Conservation (phyloP, 2,329 filamentous ascomycete species). For the Aspergillus alliaceus region DNA sequence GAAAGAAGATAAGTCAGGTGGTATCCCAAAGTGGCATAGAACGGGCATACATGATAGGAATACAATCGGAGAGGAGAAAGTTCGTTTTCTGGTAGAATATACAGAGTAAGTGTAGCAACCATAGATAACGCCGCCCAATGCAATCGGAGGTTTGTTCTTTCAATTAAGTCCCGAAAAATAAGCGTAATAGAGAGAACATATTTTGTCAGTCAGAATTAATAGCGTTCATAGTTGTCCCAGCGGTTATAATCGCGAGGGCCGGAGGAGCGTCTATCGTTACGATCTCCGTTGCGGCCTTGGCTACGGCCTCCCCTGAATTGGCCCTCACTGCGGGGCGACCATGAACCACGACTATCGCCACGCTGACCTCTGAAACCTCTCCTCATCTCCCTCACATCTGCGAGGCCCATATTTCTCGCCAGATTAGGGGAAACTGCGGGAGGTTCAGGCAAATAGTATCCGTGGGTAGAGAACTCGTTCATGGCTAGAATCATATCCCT, state of each 20-base stretch:
- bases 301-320: not conserved
- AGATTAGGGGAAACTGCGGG: constrained; percentile 31
- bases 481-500: constrained; percentile 43
- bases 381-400: constrained; percentile 26
- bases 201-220: not conserved
- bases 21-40: not conserved
- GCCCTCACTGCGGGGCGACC: not conserved
- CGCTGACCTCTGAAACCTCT: constrained; percentile 12
- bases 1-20: not conserved
- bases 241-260: not conserved
- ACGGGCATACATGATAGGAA: not conserved
- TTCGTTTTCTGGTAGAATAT: not conserved
- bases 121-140: constrained; percentile 31
- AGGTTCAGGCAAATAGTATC: constrained; percentile 43
- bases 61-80: constrained; percentile 1
- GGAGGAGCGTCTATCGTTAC: constrained; percentile 1
- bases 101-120: not conserved
- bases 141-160: constrained; percentile 2
- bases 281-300: not conserved
- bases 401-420: constrained; percentile 31
- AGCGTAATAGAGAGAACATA: not conserved
- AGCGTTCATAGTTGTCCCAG: not conserved
- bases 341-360: not conserved
- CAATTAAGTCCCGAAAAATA: not conserved
- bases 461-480: constrained; percentile 47